Percentiles rank a stretch among this genome's conserved stretches.
Evolutionary conservation across 1,284 basidiomycete genomes (phyloP).

Genomic region (Fomitopsis palustris): DNA sequence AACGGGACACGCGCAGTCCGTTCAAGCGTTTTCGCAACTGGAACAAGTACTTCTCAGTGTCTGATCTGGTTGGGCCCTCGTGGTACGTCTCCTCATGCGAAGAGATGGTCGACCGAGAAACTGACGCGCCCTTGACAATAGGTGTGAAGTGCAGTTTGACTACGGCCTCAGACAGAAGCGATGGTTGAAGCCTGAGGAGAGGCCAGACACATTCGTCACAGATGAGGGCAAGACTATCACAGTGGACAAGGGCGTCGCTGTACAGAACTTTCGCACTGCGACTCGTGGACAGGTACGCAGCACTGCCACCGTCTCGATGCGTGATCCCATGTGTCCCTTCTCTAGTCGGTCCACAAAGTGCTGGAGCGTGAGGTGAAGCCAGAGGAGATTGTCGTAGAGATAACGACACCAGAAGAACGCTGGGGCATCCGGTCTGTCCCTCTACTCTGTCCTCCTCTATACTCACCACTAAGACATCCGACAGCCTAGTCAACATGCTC

Average conservation of each 20-base stretch:
- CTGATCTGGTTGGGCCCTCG: constrained; percentile 44
- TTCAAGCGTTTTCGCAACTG: constrained; percentile 22
- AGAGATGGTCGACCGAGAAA: no score
- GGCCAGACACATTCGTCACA: constrained; percentile 62
- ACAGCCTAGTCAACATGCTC: constrained; percentile 64
- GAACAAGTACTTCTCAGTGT: constrained; percentile 31
- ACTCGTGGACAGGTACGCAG: constrained; percentile 54
- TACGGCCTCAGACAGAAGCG: constrained; percentile 65
- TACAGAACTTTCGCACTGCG: constrained; percentile 54
- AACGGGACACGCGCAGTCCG: constrained; percentile 16
- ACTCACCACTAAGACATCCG: not conserved
- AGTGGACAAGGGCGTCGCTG: constrained; percentile 56
- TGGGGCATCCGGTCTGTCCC: constrained; percentile 61
- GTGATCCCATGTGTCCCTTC: not conserved
- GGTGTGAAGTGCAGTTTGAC: constrained; percentile 79
- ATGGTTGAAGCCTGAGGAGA: constrained; percentile 44
- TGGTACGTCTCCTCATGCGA: constrained; percentile 49
- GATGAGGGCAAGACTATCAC: constrained; percentile 63
- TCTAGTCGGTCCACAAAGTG: constrained; percentile 71
- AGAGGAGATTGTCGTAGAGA: constrained; percentile 48
- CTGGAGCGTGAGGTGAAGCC: constrained; percentile 75
- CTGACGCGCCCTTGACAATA: constrained; percentile 21
- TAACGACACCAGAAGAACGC: constrained; percentile 57
- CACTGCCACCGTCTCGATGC: not conserved
- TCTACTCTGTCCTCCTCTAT: not conserved